Conservation (phyloP, 2,329 filamentous ascomycete species). For the Periconia macrospinosa region DNA sequence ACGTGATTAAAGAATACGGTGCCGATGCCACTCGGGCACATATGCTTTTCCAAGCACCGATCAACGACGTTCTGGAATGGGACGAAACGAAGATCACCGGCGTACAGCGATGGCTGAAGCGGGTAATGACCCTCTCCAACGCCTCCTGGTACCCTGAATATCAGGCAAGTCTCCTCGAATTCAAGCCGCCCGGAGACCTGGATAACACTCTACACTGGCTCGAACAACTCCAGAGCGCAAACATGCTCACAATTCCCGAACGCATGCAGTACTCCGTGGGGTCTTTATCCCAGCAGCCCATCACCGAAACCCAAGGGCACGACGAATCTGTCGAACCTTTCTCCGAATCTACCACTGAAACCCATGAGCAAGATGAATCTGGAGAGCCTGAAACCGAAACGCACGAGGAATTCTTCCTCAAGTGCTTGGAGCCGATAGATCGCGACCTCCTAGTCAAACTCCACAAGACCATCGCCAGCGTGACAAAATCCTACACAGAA, state of each 20-base stretch:
- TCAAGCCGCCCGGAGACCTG: constrained; percentile 25
- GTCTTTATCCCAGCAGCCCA: too few relatives aligned
- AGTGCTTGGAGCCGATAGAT: constrained; percentile 26
- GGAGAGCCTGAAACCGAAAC: too few relatives aligned
- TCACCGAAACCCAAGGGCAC: background rate
- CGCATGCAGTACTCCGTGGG: too few relatives aligned
- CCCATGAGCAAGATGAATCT: too few relatives aligned
- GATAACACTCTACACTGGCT: constrained; percentile 6
- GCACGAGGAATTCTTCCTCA: constrained; percentile 10
- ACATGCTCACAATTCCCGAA: too few relatives aligned
- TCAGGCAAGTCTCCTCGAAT: constrained; percentile 18
- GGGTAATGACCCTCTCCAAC: constrained; percentile 61
- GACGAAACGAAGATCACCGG: constrained; percentile 81
- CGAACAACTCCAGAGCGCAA: background rate
- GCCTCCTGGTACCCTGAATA: constrained; percentile 24
- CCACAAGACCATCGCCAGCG: constrained; percentile 67
- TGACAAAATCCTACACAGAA: constrained; percentile 69
- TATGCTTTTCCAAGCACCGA: constrained; percentile 85
- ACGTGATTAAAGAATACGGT: constrained; percentile 72
- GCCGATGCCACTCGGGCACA: constrained; percentile 84
- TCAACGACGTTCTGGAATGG: constrained; percentile 84
- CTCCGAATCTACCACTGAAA: too few relatives aligned
- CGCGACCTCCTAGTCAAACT: constrained; percentile 64
- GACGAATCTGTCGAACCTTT: too few relatives aligned
- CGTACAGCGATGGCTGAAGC: constrained; percentile 76